Conservation (phyloP, 768 basidiomycete species). For the Tylopilus balloui region DNA sequence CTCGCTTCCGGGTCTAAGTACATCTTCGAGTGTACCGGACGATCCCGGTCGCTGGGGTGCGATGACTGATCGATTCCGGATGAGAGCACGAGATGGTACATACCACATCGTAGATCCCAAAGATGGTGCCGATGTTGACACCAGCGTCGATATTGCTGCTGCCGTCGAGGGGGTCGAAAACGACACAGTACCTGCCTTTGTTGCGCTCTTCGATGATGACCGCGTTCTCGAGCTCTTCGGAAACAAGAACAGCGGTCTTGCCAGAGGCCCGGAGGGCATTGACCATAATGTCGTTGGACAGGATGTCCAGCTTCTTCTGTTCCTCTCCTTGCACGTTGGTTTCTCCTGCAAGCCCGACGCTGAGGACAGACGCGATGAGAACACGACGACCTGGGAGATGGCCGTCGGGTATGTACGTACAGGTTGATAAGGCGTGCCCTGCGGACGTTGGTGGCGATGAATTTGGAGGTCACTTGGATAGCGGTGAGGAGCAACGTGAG, state of each 20-base stretch:
- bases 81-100: constrained; percentile 30
- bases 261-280: constrained; percentile 95
- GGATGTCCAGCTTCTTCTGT: constrained; percentile 98
- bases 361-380: constrained; percentile 29
- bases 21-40: constrained; percentile 76
- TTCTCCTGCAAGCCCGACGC: constrained; percentile 95
- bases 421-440: constrained; percentile 96
- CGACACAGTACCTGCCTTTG: constrained; percentile 92
- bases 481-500: constrained; percentile 91
- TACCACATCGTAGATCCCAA: constrained; percentile 92
- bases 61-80: background rate
- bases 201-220: constrained; percentile 80
- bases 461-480: constrained; percentile 94
- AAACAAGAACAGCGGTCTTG: constrained; percentile 94
- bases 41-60: constrained; percentile 63
- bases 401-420: constrained; percentile 43
- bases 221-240: constrained; percentile 91
- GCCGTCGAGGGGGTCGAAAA: constrained; percentile 96
- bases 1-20: constrained; percentile 87
- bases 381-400: background rate
- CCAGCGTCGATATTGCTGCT: constrained; percentile 97
- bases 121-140: constrained; percentile 97
- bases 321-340: constrained; percentile 98
- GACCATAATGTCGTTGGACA: constrained; percentile 99
- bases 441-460: constrained; percentile 97